Base-by-base conservation (phyloP, 177 flowering plant genomes). In the Tripterygium wilfordii region DNA sequence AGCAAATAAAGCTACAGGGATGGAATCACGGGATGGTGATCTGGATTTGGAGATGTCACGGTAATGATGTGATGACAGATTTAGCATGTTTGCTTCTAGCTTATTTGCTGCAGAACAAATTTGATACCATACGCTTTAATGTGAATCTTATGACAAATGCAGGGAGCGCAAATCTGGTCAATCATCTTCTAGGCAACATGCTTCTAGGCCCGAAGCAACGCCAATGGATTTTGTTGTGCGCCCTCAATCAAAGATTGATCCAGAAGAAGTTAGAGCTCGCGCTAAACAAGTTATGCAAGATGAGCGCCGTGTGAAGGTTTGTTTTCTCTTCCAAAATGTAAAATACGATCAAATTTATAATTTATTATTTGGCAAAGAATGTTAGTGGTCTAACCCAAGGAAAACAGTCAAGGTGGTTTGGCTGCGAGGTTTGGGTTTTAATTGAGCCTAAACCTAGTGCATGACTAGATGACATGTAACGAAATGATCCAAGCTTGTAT, bases 171-270 rank as follows among this genome's bases (percentile, higher is more conserved):
- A 81, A 54, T 76, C 96, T 39, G 65, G 83, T 8, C 83, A 73
- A 48, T 74, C 96, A 43, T 78, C 91, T 29, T 53, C 79, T 12
- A 75, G 85, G 66, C 66, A 31, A 47, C 90, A 71, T 68, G 67
- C 96, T 23, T 60, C 86, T 13, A 78, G 95, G 63, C 99, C 99
- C 17, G 97, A 89, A 68, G 99, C 99, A 43, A 68, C 80, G 47
- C 77, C 95, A 4, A 45, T 94, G 79, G 99, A 89, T 69, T 94
- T 87, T 61, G 27, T 85, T 17, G 78, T 94, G 33, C 96, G 99
- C 12, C 99, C 99, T 8, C 96, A 90, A 49, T 94, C 99, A 14
- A 94, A 94, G 71, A 61, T 94, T 63, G 99, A 90, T 61, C 97
- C 97, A 0, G 90, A 87, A 27, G 95, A 75, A 69, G 39, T 94